phyloP scores from a whole-genome alignment of 2,329 filamentous ascomycete genomes.

The Ceratocystis cacaofunesta region DNA sequence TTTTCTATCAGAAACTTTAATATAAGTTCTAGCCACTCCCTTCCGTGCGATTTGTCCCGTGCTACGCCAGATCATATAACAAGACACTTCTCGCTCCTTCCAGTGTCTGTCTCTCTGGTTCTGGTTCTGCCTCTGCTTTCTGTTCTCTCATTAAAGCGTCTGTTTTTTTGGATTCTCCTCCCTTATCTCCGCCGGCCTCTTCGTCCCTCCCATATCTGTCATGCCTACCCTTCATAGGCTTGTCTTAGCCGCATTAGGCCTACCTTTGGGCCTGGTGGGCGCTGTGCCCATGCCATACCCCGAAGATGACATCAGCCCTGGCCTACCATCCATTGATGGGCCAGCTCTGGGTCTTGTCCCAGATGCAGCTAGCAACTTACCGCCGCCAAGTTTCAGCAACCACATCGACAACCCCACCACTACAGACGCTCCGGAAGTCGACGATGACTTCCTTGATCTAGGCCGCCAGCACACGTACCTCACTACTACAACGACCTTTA shows the following conservation, averaged over 20 bases:
- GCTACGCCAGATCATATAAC: background rate
- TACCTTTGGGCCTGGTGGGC: slow-evolving; percentile 5
- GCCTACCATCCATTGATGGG: background rate
- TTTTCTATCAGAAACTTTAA: slow-evolving; percentile 1
- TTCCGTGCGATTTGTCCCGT: background rate
- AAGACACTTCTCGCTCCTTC: background rate
- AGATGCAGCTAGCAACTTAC: background rate
- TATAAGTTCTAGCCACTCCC: slow-evolving; percentile 13
- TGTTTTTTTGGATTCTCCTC: background rate
- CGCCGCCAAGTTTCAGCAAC: background rate
- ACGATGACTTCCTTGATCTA: background rate
- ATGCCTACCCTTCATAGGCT: slow-evolving; percentile 1
- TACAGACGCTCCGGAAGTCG: background rate
- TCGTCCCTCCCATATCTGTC: background rate
- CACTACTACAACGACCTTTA: background rate
- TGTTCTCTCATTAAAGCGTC: background rate
- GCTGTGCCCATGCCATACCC: background rate
- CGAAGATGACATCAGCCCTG: background rate
- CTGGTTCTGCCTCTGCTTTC: background rate
- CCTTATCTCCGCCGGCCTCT: background rate
- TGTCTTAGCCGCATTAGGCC: slow-evolving; percentile 12
- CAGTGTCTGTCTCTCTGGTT: background rate
- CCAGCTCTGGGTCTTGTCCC: background rate
- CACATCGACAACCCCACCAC: background rate
- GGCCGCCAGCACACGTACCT: background rate